Evolutionary conservation across 805 yeast species (phyloP).

Genomic region (Candida ovalis): DNA sequence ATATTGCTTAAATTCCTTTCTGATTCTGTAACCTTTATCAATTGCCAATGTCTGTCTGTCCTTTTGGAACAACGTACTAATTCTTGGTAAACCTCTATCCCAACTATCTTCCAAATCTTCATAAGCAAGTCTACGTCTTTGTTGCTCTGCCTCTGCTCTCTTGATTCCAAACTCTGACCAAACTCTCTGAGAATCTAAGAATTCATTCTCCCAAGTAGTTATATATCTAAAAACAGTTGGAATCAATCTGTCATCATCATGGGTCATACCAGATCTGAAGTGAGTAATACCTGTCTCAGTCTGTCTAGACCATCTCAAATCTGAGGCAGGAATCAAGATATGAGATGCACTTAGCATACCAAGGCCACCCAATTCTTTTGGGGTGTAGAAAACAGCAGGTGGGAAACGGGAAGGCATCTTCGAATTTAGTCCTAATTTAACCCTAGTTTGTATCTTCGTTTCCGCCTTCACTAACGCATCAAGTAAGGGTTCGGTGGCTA

Average conservation of each 20-base stretch:
- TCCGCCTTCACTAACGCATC: constrained; percentile 87
- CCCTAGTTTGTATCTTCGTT: constrained; percentile 88
- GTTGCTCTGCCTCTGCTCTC: constrained; percentile 80
- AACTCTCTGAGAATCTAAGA: constrained; percentile 87
- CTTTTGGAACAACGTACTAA: constrained; percentile 90
- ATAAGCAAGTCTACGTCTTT: constrained; percentile 79
- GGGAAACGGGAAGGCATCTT: constrained; percentile 99
- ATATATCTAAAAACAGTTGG: constrained; percentile 94
- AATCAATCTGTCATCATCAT: constrained; percentile 72
- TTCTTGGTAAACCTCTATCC: constrained; percentile 97
- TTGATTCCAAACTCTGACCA: constrained; percentile 97
- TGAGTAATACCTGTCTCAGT: constrained; percentile 94
- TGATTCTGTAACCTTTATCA: constrained; percentile 87
- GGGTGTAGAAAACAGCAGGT: constrained; percentile 97
- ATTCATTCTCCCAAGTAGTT: constrained; percentile 96
- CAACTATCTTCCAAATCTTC: constrained; percentile 93
- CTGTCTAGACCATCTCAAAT: constrained; percentile 84
- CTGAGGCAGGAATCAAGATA: constrained; percentile 90
- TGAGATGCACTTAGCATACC: constrained; percentile 99
- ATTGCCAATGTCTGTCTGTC: constrained; percentile 92
- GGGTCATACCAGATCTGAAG: constrained; percentile 90
- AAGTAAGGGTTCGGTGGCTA: constrained; percentile 71
- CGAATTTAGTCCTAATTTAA: constrained; percentile 90
- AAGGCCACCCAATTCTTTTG: constrained; percentile 93
- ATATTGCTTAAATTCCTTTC: constrained; percentile 74